These are phyloP conservation scores for Apiotrichum brassicae DNA, from an alignment of 1,284 basidiomycete species.

Conservation along the genomic window DNA sequence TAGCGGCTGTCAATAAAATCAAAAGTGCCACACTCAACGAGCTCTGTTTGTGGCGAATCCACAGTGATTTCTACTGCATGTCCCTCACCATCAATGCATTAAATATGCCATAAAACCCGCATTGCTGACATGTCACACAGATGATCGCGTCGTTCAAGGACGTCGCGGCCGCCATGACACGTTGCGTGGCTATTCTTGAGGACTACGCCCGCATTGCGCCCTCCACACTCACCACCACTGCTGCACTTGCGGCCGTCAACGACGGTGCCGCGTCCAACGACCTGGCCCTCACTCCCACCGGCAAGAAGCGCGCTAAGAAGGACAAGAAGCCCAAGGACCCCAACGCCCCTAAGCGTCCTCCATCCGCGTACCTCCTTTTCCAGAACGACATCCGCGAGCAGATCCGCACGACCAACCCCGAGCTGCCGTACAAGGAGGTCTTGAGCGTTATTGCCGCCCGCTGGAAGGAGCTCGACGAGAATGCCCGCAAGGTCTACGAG, in stretches of 20 bases:
- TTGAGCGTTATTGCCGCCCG: constrained; percentile 63
- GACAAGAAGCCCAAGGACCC: constrained; percentile 66
- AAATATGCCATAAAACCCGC: too few relatives aligned
- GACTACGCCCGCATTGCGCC: constrained; percentile 44
- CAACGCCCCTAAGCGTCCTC: constrained; percentile 87
- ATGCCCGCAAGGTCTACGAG: constrained; percentile 57
- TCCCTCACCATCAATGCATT: neutral
- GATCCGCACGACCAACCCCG: constrained; percentile 54
- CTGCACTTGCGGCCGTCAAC: constrained; percentile 18
- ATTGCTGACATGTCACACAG: constrained; percentile 28
- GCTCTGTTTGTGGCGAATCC: too few relatives aligned
- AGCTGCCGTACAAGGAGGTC: constrained; percentile 64
- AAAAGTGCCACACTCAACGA: too few relatives aligned
- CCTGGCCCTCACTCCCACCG: constrained; percentile 14
- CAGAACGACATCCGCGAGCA: constrained; percentile 82
- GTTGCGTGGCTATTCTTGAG: constrained; percentile 41
- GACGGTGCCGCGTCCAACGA: constrained; percentile 15
- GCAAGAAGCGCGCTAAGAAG: constrained; percentile 33
- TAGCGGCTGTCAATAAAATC: too few relatives aligned
- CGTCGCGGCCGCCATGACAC: constrained; percentile 44
- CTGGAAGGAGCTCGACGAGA: constrained; percentile 64
- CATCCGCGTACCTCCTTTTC: constrained; percentile 91
- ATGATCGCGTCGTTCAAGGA: constrained; percentile 46
- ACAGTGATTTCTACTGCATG: neutral
- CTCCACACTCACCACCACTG: constrained; percentile 20